Evolutionary conservation across 768 basidiomycete genomes (phyloP).

Genomic region (Boletus pseudopeckii): DNA sequence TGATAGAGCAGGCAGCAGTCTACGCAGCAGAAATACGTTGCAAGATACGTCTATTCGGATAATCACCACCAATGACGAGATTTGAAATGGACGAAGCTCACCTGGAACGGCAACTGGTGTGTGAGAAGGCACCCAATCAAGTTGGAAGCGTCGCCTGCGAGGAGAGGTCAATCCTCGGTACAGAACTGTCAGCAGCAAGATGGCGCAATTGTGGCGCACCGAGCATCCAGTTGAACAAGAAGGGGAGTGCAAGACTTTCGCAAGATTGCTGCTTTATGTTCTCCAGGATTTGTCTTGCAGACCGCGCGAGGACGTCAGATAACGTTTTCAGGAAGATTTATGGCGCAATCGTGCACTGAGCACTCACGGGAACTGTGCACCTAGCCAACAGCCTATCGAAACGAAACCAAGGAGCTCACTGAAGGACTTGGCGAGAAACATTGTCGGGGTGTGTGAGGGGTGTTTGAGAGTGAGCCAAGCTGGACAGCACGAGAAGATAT

Average conservation of each 20-base stretch:
- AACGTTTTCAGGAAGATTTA: not conserved
- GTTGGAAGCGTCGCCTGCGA: slow-evolving; percentile 86
- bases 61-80: slow-evolving; percentile 4
- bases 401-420: slow-evolving; percentile 68
- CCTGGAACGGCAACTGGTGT: slow-evolving; percentile 92
- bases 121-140: slow-evolving; percentile 89
- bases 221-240: slow-evolving; percentile 89
- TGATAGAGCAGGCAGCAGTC: slow-evolving; percentile 76
- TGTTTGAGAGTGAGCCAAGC: not conserved
- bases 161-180: slow-evolving; percentile 3
- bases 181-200: not conserved
- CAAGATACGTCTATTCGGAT: slow-evolving; percentile 72
- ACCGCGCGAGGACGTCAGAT: slow-evolving; percentile 4
- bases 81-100: slow-evolving; percentile 33
- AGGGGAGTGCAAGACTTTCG: slow-evolving; percentile 89
- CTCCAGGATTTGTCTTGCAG: slow-evolving; percentile 73
- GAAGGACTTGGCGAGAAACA: slow-evolving; percentile 29
- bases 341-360: slow-evolving; percentile 33
- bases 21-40: slow-evolving; percentile 84
- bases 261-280: slow-evolving; percentile 74
- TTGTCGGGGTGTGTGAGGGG: not conserved
- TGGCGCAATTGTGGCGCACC: slow-evolving; percentile 48
- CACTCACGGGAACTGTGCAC: slow-evolving; percentile 86
- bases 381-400: slow-evolving; percentile 78
- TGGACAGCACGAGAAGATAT: slow-evolving; percentile 5